A percentile compares a stretch with the other conserved stretches of the same genome.
Conservation (phyloP, 2,329 filamentous ascomycete genomes). For the Ceratocystis cacaofunesta region DNA sequence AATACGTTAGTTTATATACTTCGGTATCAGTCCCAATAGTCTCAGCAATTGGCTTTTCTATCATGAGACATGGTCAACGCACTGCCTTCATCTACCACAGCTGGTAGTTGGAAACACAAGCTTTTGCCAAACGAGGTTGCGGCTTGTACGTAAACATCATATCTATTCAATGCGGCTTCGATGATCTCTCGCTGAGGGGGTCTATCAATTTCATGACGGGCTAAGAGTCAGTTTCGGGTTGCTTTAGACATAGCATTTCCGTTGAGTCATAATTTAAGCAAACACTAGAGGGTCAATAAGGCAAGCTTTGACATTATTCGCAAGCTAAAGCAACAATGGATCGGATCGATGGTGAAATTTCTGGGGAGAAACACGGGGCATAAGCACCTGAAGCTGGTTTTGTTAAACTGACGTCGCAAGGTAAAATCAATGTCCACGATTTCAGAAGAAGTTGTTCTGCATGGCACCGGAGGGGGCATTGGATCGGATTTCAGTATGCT, state of each 20-base stretch:
- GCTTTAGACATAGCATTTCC: background rate
- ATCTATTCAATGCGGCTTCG: slow-evolving; percentile 58
- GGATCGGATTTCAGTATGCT: background rate
- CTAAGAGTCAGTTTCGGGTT: background rate
- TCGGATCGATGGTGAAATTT: background rate
- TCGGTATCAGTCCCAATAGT: slow-evolving; percentile 2
- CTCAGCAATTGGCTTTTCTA: background rate
- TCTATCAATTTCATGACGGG: slow-evolving; percentile 28
- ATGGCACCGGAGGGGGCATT: background rate
- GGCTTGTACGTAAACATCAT: slow-evolving; percentile 89
- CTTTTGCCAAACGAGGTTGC: slow-evolving; percentile 87
- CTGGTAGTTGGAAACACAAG: slow-evolving; percentile 81
- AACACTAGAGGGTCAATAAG: background rate
- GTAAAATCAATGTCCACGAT: slow-evolving; percentile 55
- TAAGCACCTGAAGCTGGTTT: slow-evolving; percentile 52
- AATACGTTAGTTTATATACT: background rate
- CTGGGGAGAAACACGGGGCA: slow-evolving; percentile 1
- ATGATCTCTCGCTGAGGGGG: slow-evolving; percentile 83
- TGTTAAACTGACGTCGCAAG: slow-evolving; percentile 57
- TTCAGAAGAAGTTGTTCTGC: slow-evolving; percentile 7
- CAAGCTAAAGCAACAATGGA: background rate
- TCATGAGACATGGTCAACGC: slow-evolving; percentile 25
- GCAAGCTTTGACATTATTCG: slow-evolving; percentile 5
- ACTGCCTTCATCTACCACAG: slow-evolving; percentile 77
- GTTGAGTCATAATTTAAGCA: background rate